Evolutionary conservation across 345 rosid genomes (phyloP).

Genomic region (Diplotaxis tenuifolia): DNA sequence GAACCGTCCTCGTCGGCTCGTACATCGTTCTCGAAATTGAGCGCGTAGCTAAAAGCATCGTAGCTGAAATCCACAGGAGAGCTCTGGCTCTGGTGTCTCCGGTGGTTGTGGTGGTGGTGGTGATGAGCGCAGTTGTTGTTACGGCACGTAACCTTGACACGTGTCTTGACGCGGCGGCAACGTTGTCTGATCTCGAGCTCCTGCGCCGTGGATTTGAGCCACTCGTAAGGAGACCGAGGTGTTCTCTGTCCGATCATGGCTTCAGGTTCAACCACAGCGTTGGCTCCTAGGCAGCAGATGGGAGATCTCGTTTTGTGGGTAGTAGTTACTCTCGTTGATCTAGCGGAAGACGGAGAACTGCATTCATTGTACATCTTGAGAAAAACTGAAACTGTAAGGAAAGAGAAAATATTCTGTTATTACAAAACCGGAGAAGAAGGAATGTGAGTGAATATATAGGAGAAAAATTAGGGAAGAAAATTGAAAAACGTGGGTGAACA

Average conservation of each 20-base stretch:
- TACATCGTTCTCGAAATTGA: slow-evolving; percentile 61
- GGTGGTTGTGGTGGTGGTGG: background rate
- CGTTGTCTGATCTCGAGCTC: slow-evolving; percentile 46
- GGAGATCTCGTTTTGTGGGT: slow-evolving; percentile 33
- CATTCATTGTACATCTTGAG: slow-evolving; percentile 32
- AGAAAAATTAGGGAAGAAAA: background rate
- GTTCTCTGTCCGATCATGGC: slow-evolving; percentile 30
- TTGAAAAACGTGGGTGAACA: slow-evolving; percentile 17
- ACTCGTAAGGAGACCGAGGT: slow-evolving; percentile 44
- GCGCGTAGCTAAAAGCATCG: slow-evolving; percentile 62
- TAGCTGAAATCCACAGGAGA: slow-evolving; percentile 55
- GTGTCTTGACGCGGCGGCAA: slow-evolving; percentile 42
- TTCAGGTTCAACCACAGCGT: slow-evolving; percentile 31
- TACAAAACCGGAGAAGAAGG: background rate
- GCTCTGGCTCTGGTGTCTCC: slow-evolving; percentile 27
- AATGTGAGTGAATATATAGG: slow-evolving; percentile 15
- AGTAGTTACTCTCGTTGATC: slow-evolving; percentile 4
- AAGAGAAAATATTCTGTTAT: background rate
- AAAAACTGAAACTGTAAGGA: background rate
- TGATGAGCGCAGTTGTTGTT: slow-evolving; percentile 29
- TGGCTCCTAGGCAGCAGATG: slow-evolving; percentile 45
- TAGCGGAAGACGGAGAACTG: slow-evolving; percentile 40
- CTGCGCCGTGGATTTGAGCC: slow-evolving; percentile 46
- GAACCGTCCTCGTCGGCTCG: slow-evolving; percentile 42
- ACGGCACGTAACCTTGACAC: slow-evolving; percentile 30